phyloP scores from a whole-genome alignment of 1,284 basidiomycete genomes.

The Heliocybe sulcata region DNA sequence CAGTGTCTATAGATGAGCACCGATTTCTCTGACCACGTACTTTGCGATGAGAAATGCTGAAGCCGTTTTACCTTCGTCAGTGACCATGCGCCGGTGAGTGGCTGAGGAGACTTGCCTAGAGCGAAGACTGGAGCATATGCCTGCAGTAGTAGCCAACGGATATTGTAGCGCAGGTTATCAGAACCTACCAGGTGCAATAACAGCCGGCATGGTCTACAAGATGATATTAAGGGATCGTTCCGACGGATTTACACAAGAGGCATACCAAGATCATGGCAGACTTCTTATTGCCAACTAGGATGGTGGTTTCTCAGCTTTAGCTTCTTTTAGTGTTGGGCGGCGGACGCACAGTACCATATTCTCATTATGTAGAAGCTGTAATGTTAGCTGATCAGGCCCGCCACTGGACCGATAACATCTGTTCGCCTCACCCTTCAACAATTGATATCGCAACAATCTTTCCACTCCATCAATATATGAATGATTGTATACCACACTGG shows the following conservation, averaged over 20 bases:
- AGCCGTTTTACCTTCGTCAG: neutral
- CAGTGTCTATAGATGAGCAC: neutral
- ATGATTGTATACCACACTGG: neutral
- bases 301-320: neutral
- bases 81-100: neutral
- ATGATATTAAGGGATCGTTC: neutral
- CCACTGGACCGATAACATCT: neutral
- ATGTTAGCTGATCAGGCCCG: neutral
- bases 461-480: neutral
- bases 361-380: neutral
- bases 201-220: neutral
- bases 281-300: neutral
- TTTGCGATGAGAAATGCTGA: neutral
- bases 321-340: neutral
- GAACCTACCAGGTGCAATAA: neutral
- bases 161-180: neutral
- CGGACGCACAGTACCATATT: neutral
- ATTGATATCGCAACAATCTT: neutral
- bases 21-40: neutral
- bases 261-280: neutral
- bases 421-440: neutral
- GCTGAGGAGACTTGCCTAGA: neutral
- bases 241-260: neutral
- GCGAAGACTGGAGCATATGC: neutral
- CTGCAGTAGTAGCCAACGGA: neutral